Conservation (phyloP, 2,329 filamentous ascomycete genomes). For the Arthrobotrys iridis region DNA sequence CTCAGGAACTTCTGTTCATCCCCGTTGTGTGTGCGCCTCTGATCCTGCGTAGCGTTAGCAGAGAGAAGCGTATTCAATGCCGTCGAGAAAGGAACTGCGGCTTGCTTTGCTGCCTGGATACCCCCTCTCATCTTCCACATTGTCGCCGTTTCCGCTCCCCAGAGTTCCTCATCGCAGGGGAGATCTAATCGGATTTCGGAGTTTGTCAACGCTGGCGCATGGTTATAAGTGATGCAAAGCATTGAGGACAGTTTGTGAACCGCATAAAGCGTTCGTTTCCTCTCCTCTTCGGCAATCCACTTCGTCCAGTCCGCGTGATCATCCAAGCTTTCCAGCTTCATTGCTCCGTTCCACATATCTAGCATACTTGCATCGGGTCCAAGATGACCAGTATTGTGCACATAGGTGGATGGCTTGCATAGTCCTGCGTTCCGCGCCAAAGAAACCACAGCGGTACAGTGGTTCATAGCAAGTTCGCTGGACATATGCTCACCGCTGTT, state of each 20-base stretch:
- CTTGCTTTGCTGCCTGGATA: conserved; percentile 73
- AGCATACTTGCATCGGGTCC: conserved; percentile 62
- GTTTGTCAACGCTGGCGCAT: conserved; percentile 88
- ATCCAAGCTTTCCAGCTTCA: conserved; percentile 60
- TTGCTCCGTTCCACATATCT: conserved; percentile 59
- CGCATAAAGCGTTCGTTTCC: conserved; percentile 89
- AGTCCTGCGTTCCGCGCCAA: conserved; percentile 89
- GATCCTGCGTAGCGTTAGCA: conserved; percentile 66
- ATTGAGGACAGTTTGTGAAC: conserved; percentile 93
- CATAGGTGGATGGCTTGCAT: conserved; percentile 64
- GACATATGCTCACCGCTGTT: conserved; percentile 92
- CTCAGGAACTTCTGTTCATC: conserved; percentile 67
- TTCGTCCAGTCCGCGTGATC: conserved; percentile 82
- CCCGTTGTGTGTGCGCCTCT: conserved; percentile 59
- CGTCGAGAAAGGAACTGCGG: conserved; percentile 79
- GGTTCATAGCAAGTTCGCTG: conserved; percentile 89
- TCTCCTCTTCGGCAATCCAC: conserved; percentile 89
- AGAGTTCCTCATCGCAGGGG: conserved; percentile 92
- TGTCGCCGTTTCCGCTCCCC: conserved; percentile 82
- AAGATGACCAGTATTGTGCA: conserved; percentile 60
- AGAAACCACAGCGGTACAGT: conserved; percentile 89
- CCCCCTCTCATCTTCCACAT: conserved; percentile 83
- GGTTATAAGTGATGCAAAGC: conserved; percentile 90
- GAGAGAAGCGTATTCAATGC: conserved; percentile 83
- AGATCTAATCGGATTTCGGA: conserved; percentile 90